phyloP scores from a whole-genome alignment of 208 protist species.

The Crithidia fasciculata region DNA sequence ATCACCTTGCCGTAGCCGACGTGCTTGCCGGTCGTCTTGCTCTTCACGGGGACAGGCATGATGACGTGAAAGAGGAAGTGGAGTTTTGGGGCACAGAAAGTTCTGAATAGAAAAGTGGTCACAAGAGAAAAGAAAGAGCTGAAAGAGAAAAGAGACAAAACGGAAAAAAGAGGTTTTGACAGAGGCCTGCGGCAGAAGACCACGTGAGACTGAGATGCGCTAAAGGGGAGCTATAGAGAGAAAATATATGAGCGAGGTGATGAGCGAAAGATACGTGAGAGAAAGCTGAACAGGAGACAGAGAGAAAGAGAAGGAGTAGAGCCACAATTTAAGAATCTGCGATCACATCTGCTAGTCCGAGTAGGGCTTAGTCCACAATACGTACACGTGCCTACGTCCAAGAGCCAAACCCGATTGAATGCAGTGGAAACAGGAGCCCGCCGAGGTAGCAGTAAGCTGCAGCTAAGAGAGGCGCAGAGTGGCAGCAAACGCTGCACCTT shows the following conservation, averaged over 20 bases:
- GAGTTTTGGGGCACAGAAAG: not conserved
- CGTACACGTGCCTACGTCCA: no score
- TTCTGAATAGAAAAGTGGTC: not conserved
- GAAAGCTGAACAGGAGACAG: not conserved
- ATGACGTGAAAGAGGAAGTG: slow-evolving; percentile 1
- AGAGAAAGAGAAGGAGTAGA: not conserved
- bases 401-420: no score
- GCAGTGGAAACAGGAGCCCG: no score
- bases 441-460: no score
- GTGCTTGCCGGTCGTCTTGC: slow-evolving; percentile 49
- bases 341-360: no score
- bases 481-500: no score
- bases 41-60: slow-evolving; percentile 48
- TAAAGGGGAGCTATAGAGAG: slow-evolving; percentile 2
- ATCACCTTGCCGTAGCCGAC: slow-evolving; percentile 92
- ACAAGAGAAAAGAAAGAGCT: slow-evolving; percentile 12
- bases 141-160: slow-evolving; percentile 4
- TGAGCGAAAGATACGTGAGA: not conserved
- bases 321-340: no score
- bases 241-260: not conserved
- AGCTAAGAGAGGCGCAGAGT: no score
- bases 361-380: no score
- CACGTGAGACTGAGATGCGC: not conserved
- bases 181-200: not conserved
- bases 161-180: not conserved